Evolutionary conservation across 192 early-diverging fungal genomes (phyloP), one percentile per base, ranked within the genome.

Genomic region (Gonapodya prolifera): DNA sequence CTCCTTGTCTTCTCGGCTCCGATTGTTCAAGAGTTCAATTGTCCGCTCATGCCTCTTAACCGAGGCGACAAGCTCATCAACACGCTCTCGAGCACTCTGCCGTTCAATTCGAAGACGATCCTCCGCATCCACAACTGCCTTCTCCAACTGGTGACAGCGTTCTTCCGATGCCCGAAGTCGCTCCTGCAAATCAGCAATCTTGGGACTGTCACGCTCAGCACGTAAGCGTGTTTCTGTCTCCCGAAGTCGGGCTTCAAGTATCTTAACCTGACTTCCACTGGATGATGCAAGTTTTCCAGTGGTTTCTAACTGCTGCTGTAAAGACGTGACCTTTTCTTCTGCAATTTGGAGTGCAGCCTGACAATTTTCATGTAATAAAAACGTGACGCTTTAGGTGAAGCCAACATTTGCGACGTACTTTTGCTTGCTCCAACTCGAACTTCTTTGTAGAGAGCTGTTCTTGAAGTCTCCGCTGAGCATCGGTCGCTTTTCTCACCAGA

Each of bases 141-240:
- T 32, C 29, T 73, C 71, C 28, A 73, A 32, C 71, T 73, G 71
- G 31, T 16, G 2, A 18, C 28, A 18, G 8, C 71, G 71, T 8
- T 73, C 71, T 32, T 73, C 71, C 8, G 71, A 73, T 2, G 2
- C 71, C 31, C 71, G 71, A 73, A 73, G 71, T 13, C 32, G 71
- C 45, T 61, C 45, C 23, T 61, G 45, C 45, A 61, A 16, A 23
- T 61, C 45, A 23, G 45, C 45, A 16, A 61, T 61, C 45, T 61
- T 61, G 8, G 45, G 45, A 61, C 45, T 61, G 45, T 61, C 45
- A 61, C 45, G 45, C 45, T 61, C 45, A 16, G 45, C 45, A 16
- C 45, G 45, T 16, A 61, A 23, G 8, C 45, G 45, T 23, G 45
- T 61, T 61, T 61, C 45, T 16, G 45, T 61, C 23, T 61, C 45